Base-by-base conservation (phyloP, 768 basidiomycete genomes). In the Boletus coccyginus region DNA sequence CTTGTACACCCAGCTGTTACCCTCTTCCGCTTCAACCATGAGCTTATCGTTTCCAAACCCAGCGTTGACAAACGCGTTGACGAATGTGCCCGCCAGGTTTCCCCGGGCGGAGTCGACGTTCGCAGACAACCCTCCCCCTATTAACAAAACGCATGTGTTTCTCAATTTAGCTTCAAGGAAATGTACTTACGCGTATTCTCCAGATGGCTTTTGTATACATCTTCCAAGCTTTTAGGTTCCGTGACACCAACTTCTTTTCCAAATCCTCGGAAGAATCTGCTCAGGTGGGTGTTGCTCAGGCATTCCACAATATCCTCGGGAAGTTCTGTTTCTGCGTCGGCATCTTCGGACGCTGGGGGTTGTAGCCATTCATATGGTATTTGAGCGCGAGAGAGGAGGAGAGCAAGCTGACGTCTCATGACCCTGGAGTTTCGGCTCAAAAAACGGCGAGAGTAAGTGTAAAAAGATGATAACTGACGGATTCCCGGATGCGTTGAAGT, bases 1-100 rank as follows among this genome's bases (percentile, higher is more conserved):
- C 82, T 98, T 98, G 80, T 98, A 99, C 55, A 99, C 93, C 94
- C 94, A 99, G 65, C 93, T 95, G 72, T 85, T 92, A 14, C 97
- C 96, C 66, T 97, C 95, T 56, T 94, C 91, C 2, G 94, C 96
- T 67, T 88, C 89, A 7, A 95, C 94, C 92, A 99, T 96, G 52
- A 99, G 82, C 70, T 97, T 98, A 72, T 99, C 97, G 70, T 99
- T 99, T 24, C 94, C 94, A 67, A 95, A 99, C 0, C 96, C 97
- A 43, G 94, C 96, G 66, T 99, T 99, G 50, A 98, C 96, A 58
- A 98, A 99, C 2, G 94, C 97, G 66, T 99, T 98, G 59, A 99
- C 97, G 61, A 98, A 98, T 1, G 96, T 97, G 4, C 94, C 92
- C 0, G 97, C 96, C 56, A 98, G 75, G 73, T 98, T 98, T 43